Evolutionary conservation across 805 yeast genomes (phyloP).

Genomic region (Lachancea sp.): DNA sequence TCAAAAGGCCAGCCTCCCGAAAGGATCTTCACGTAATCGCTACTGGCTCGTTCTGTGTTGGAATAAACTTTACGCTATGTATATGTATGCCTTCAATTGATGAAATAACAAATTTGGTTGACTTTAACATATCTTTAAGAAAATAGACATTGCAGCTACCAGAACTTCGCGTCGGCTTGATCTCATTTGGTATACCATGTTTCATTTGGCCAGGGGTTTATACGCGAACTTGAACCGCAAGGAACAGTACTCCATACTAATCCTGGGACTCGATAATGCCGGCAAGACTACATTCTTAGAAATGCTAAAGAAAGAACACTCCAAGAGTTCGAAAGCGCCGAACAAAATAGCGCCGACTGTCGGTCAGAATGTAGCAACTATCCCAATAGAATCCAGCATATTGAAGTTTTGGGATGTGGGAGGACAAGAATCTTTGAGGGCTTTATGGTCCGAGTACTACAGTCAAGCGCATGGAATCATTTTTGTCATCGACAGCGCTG

Average conservation of each 20-base stretch:
- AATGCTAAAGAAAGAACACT: constrained; percentile 51
- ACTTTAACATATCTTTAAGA: no score
- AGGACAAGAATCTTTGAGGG: constrained; percentile 81
- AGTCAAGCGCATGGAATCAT: constrained; percentile 83
- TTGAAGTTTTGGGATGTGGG: constrained; percentile 95
- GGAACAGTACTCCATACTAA: constrained; percentile 70
- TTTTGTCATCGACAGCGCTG: constrained; percentile 89
- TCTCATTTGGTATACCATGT: constrained; percentile 39
- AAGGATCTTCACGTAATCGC: no score
- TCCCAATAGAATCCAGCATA: constrained; percentile 37
- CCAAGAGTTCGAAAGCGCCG: constrained; percentile 42
- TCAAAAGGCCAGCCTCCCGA: no score
- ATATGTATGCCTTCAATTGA: no score
- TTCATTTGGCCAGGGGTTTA: constrained; percentile 58
- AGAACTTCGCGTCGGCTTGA: background rate
- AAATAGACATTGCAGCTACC: background rate
- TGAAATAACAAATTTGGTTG: no score
- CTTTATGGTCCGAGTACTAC: constrained; percentile 85
- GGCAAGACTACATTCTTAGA: constrained; percentile 86
- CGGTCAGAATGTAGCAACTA: constrained; percentile 74
- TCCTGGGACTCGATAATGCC: constrained; percentile 90
- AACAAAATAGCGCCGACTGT: constrained; percentile 83
- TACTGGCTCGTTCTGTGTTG: no score
- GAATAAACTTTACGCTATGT: no score
- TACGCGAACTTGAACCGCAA: constrained; percentile 51